These are phyloP conservation scores for Aspergillus sparsus DNA, from an alignment of 495 filamentous ascomycete species.

Conservation along the genomic window DNA sequence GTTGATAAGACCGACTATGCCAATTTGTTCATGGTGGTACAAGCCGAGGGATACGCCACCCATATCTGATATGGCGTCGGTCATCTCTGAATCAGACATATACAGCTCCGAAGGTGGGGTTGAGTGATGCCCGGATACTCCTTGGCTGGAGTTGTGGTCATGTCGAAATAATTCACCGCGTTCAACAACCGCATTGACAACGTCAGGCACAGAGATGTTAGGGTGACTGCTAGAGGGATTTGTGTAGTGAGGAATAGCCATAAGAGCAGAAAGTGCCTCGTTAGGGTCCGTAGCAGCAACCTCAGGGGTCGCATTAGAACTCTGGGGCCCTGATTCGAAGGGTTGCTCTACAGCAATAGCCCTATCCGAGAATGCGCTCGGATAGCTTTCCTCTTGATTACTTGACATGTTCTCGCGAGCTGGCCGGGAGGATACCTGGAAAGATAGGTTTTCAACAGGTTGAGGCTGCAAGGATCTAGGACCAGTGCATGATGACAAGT, in stretches of 20 bases:
- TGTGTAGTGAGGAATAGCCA: slow-evolving; percentile 39
- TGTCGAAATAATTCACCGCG: slow-evolving; percentile 13
- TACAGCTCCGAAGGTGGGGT: slow-evolving; percentile 22
- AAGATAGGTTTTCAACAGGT: slow-evolving; percentile 15
- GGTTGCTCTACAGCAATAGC: slow-evolving; percentile 4
- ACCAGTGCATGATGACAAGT: slow-evolving; percentile 19
- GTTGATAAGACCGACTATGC: slow-evolving; percentile 27
- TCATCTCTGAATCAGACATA: slow-evolving; percentile 29
- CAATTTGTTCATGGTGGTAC: slow-evolving; percentile 22
- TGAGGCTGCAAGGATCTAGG: slow-evolving; percentile 13
- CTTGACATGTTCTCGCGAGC: slow-evolving; percentile 8
- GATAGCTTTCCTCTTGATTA: slow-evolving; percentile 5
- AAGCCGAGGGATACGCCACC: slow-evolving; percentile 27
- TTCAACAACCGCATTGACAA: slow-evolving; percentile 36
- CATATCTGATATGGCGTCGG: slow-evolving; percentile 27
- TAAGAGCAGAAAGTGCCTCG: slow-evolving; percentile 34
- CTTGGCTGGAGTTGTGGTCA: not conserved
- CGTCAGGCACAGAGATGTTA: slow-evolving; percentile 26
- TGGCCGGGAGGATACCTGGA: slow-evolving; percentile 7
- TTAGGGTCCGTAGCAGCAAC: slow-evolving; percentile 8
- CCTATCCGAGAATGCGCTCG: not conserved
- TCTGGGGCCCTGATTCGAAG: not conserved
- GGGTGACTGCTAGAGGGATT: slow-evolving; percentile 25
- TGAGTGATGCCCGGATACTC: not conserved
- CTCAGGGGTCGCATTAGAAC: not conserved